A percentile compares a stretch with the other conserved stretches of the same genome.
phyloP scores from a whole-genome alignment of 148 eudicot genomes.

The Fagopyrum homotropicum region DNA sequence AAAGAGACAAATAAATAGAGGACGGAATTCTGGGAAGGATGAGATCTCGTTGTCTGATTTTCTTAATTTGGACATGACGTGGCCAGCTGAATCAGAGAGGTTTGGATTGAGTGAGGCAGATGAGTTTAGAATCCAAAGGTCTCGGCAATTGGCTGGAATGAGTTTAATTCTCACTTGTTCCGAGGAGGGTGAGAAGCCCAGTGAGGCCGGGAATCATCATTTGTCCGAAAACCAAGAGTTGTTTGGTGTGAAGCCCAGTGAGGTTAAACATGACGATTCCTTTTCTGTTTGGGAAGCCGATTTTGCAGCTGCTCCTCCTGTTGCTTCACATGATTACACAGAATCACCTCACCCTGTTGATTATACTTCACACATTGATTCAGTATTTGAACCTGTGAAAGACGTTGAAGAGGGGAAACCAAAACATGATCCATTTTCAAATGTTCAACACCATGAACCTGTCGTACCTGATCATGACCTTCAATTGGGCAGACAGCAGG shows the following conservation, averaged over 20 bases:
- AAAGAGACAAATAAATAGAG: slow-evolving; percentile 31
- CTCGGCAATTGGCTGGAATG: slow-evolving; percentile 38
- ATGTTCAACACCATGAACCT: slow-evolving; percentile 5
- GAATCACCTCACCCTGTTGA: slow-evolving; percentile 27
- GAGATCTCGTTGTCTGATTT: slow-evolving; percentile 50
- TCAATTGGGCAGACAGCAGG: slow-evolving; percentile 24
- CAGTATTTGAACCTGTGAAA: slow-evolving; percentile 31
- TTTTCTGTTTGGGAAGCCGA: slow-evolving; percentile 81
- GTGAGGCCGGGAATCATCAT: slow-evolving; percentile 21
- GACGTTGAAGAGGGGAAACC: slow-evolving; percentile 20
- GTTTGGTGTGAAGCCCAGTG: slow-evolving; percentile 27
- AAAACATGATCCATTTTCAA: slow-evolving; percentile 17
- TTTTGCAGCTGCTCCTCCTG: slow-evolving; percentile 56
- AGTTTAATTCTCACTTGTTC: slow-evolving; percentile 40
- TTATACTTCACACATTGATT: slow-evolving; percentile 36
- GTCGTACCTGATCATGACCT: no score
- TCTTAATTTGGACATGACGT: slow-evolving; percentile 54
- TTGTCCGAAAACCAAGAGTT: slow-evolving; percentile 32
- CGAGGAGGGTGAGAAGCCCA: slow-evolving; percentile 16
- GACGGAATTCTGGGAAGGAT: slow-evolving; percentile 32
- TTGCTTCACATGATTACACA: slow-evolving; percentile 12
- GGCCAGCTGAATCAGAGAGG: slow-evolving; percentile 54
- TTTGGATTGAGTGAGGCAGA: slow-evolving; percentile 23
- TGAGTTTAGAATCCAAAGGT: slow-evolving; percentile 22
- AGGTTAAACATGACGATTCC: slow-evolving; percentile 21